Evolutionary conservation across 768 basidiomycete genomes (phyloP), one percentile per base, ranked within the genome.

Genomic region (Lactarius deliciosus): DNA sequence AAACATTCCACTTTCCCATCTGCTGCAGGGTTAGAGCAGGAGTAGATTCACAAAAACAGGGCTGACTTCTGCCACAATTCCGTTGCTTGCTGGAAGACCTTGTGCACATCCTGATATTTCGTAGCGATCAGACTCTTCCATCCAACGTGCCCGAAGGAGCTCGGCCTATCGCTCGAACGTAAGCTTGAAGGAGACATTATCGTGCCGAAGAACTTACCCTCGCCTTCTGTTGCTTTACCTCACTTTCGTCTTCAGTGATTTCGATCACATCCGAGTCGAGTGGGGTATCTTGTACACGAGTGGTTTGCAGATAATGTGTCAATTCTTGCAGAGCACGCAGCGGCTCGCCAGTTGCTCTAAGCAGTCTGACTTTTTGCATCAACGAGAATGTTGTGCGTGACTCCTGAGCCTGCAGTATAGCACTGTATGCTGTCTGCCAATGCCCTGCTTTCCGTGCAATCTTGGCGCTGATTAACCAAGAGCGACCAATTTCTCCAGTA

Each of bases 381-480:
- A 96, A 97, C 20, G 89, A 85, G 73, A 89, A 94, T 0, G 83
- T 83, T 0, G 87, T 83, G 25, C 85, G 81, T 69, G 80, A 81
- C 72, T 92, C 88, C 64, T 88, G 85, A 0, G 95, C 94, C 77
- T 99, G 97, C 0, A 99, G 82, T 69, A 91, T 86, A 7, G 97
- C 95, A 73, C 92, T 97, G 75, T 98, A 99, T 2, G 97, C 94
- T 0, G 96, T 98, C 78, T 98, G 96, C 81, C 86, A 89, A 74
- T 98, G 95, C 0, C 93, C 91, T 3, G 95, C 92, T 74, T 98
- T 99, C 40, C 97, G 82, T 40, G 97, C 97, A 64, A 95, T 94
- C 75, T 96, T 98, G n/a, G 96, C 90, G 66, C 90, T 98, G 32
- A 85, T 81, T 15, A 98, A 82, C 97, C 97, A 99, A 1, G 93